Percentiles rank a stretch among this genome's conserved stretches.
These are phyloP conservation scores for Fraxinus platypoda DNA, from an alignment of 305 asterid species.

Conservation along the genomic window DNA sequence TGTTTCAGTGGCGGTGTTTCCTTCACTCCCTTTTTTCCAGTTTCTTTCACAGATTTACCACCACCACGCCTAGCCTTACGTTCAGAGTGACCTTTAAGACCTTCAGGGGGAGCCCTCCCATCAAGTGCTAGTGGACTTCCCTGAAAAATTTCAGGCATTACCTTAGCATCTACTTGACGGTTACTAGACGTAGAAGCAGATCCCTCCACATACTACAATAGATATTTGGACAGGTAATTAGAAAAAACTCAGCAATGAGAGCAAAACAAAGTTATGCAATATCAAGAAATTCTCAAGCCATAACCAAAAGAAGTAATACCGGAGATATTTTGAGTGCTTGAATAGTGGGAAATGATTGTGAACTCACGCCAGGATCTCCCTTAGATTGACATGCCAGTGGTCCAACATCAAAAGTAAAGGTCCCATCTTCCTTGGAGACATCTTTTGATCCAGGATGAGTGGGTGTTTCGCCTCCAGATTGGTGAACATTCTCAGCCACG, in stretches of 20 bases:
- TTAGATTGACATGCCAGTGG: constrained; percentile 49
- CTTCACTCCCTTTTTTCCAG: constrained; percentile 59
- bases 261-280: constrained; percentile 4
- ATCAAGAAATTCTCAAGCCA: constrained; percentile 17
- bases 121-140: constrained; percentile 35
- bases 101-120: constrained; percentile 40
- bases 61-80: constrained; percentile 76
- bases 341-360: constrained; percentile 41
- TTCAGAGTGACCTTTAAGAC: constrained; percentile 46
- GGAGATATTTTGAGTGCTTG: constrained; percentile 48
- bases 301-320: constrained; percentile 39
- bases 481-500: constrained; percentile 30
- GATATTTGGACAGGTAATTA: constrained; percentile 18
- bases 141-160: constrained; percentile 48
- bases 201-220: constrained; percentile 54
- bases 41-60: constrained; percentile 65
- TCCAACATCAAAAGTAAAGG: constrained; percentile 60
- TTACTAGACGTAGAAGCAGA: constrained; percentile 45
- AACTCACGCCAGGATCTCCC: constrained; percentile 40
- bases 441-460: constrained; percentile 35
- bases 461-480: constrained; percentile 24
- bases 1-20: constrained; percentile 47
- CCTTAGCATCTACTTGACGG: constrained; percentile 39
- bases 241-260: constrained; percentile 9
- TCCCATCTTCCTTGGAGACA: constrained; percentile 47